Conservation (phyloP, 495 filamentous ascomycete genomes). For the Hyaloscypha finlandica region DNA sequence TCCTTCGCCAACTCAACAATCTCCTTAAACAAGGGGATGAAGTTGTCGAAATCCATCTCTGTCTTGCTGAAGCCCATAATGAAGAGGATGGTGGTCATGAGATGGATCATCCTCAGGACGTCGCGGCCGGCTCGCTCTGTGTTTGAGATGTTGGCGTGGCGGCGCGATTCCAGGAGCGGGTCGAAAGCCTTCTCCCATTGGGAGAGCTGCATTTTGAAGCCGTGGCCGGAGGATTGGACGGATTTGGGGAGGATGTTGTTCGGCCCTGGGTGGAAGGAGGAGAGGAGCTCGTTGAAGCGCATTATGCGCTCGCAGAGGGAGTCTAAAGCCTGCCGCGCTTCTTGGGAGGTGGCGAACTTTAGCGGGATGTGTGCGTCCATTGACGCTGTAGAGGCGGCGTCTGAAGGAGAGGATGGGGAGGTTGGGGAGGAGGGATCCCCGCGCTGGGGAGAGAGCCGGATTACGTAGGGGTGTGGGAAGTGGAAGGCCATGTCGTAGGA, state of each 20-base stretch:
- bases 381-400: slow-evolving; percentile 44
- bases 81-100: slow-evolving; percentile 53
- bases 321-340: slow-evolving; percentile 53
- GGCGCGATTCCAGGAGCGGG: slow-evolving; percentile 48
- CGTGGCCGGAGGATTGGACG: slow-evolving; percentile 44
- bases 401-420: slow-evolving; percentile 42
- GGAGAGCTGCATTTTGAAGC: slow-evolving; percentile 42
- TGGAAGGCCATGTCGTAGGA: slow-evolving; percentile 63
- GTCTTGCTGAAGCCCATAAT: slow-evolving; percentile 48
- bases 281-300: slow-evolving; percentile 55
- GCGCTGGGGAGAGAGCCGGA: slow-evolving; percentile 45
- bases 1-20: slow-evolving; percentile 33
- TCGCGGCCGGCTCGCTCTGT: slow-evolving; percentile 56
- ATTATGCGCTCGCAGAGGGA: slow-evolving; percentile 51
- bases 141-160: slow-evolving; percentile 47
- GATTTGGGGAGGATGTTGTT: slow-evolving; percentile 51
- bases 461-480: slow-evolving; percentile 56
- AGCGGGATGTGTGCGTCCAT: slow-evolving; percentile 46
- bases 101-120: slow-evolving; percentile 55
- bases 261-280: slow-evolving; percentile 42
- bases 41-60: slow-evolving; percentile 32
- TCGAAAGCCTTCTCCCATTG: slow-evolving; percentile 54
- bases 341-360: slow-evolving; percentile 45
- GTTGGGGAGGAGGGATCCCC: slow-evolving; percentile 32
- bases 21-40: slow-evolving; percentile 23